Evolutionary conservation across 1,284 basidiomycete species (phyloP).

Genomic region (Apiotrichum mycotoxinovorans): DNA sequence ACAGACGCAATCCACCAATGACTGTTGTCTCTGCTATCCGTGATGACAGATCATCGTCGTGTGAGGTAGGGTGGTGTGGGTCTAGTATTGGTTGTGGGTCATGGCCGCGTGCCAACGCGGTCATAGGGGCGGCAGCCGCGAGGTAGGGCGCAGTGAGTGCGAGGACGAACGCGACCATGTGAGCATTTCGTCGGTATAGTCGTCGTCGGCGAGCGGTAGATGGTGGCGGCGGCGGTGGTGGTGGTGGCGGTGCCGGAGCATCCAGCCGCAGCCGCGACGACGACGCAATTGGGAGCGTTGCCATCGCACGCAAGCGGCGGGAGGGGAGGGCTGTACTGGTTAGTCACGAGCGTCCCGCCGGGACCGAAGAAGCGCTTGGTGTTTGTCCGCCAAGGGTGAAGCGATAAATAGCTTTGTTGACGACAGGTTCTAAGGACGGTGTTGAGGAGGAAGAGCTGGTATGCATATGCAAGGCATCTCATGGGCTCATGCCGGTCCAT

Average conservation of each 20-base stretch:
- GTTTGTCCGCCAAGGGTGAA: not conserved
- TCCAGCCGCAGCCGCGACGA: slow-evolving; percentile 12
- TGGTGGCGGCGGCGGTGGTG: not conserved
- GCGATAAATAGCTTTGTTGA: not conserved
- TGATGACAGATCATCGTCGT: no score
- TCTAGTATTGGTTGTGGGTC: slow-evolving; percentile 5
- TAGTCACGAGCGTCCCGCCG: not conserved
- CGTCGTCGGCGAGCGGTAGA: not conserved
- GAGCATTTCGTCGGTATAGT: not conserved
- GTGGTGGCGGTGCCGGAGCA: not conserved
- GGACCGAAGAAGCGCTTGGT: not conserved
- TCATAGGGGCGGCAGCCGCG: slow-evolving; percentile 16
- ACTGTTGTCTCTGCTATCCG: not conserved
- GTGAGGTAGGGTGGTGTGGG: not conserved
- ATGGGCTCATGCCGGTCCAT: no score
- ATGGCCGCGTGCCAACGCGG: not conserved
- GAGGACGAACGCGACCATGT: slow-evolving; percentile 21
- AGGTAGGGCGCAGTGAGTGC: slow-evolving; percentile 32
- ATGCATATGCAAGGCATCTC: no score
- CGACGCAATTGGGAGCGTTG: slow-evolving; percentile 7
- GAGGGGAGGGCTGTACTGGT: no score
- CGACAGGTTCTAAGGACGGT: no score
- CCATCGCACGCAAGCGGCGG: not conserved
- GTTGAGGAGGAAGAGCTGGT: no score
- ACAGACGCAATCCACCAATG: not conserved